Evolutionary conservation across 768 basidiomycete genomes (phyloP).

Genomic region (Ephemerocybe angulata): DNA sequence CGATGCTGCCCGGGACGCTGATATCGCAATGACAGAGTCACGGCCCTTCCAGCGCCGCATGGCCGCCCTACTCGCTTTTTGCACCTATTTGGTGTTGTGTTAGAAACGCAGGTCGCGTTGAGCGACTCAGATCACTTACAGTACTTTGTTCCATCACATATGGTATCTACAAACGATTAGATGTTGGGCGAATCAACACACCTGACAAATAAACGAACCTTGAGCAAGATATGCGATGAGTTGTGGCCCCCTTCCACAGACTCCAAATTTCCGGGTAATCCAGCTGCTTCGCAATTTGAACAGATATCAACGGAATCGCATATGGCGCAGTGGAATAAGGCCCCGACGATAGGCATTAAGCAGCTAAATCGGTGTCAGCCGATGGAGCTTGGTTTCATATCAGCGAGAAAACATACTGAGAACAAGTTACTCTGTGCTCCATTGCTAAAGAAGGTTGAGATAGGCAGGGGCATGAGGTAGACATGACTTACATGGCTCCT

Average conservation of each 20-base stretch:
- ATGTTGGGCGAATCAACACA: neutral
- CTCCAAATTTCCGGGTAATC: conserved; percentile 78
- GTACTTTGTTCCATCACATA: conserved; percentile 72
- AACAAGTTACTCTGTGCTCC: conserved; percentile 79
- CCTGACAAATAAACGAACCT: conserved; percentile 44
- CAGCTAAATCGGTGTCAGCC: conserved; percentile 49
- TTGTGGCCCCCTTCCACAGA: conserved; percentile 73
- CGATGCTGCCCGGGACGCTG: conserved; percentile 34
- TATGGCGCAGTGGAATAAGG: conserved; percentile 88
- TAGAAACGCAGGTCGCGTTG: neutral
- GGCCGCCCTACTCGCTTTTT: conserved; percentile 72
- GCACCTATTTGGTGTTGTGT: conserved; percentile 32
- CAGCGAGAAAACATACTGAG: conserved; percentile 57
- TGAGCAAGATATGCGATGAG: conserved; percentile 91
- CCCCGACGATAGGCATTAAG: conserved; percentile 84
- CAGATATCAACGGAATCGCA: conserved; percentile 86
- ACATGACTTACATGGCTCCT: conserved; percentile 56
- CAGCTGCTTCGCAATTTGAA: conserved; percentile 82
- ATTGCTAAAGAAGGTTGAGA: conserved; percentile 44
- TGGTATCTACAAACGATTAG: conserved; percentile 59
- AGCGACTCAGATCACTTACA: conserved; percentile 31
- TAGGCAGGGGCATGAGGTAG: neutral
- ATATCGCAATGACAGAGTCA: conserved; percentile 61
- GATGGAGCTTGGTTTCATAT: neutral
- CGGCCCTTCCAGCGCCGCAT: conserved; percentile 71